Base-by-base conservation (phyloP, 345 rosid genomes). In the Acer campestre region DNA sequence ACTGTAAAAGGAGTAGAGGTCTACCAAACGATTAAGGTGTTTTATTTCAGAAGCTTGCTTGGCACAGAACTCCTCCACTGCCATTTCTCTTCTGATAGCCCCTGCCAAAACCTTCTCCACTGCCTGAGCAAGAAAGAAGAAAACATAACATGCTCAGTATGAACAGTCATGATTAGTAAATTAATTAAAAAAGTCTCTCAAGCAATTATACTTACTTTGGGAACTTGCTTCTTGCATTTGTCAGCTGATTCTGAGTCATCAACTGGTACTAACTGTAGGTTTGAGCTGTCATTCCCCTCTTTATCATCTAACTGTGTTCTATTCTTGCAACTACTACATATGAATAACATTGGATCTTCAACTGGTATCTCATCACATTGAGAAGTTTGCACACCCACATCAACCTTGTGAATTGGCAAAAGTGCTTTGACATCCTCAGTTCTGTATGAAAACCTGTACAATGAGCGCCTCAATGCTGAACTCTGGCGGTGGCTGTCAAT, bases 71-170 rank as follows among this genome's bases (percentile, higher is more conserved):
- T 97, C 98, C 86, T 97, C 98, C 67, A 94, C 78, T 80, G 98
- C 99, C 98, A 97, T 97, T 89, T 97, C 98, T 82, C 98, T 90
- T 79, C 99, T 83, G 79, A 97, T 93, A 55, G 99, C 92, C 80
- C 98, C 98, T 40, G 98, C 93, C 86, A 97, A 88, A 69, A 97
- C 98, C 86, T 91, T 94, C 89, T 90, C 93, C 79, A 94, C 98
- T 66, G 99, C 98, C 99, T 97, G 85, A 66, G 76, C 27, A 76
- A 77, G 25, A 35, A 56, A 75, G 77, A 67, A 73, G 10, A 81
- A 51, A n/a, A 46, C 49, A 53, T 61, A 67, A 55, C 69, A 70
- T 67, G 62, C 63, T 51, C 25, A 59, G 51, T 17, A 1, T 53
- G 7, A 68, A 67, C 55, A 59, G 51, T 73, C 74, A 29, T 20